Evolutionary conservation across 73 alveolate genomes (phyloP).

Genomic region (Uronychia binucleata): DNA sequence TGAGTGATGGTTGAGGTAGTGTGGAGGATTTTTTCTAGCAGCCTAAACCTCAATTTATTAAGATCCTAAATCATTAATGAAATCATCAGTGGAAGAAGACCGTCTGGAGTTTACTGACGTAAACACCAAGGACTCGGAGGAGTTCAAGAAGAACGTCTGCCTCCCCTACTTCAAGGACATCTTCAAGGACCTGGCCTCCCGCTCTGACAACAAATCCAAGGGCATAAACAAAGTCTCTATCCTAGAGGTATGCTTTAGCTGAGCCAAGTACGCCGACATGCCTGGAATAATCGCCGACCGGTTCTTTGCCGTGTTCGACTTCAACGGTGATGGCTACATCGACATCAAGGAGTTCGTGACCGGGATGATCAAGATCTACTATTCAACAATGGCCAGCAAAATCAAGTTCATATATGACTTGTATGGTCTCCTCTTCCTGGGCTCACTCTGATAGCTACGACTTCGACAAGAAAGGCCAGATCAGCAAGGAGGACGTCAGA

Average conservation of each 20-base stretch:
- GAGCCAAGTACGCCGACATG: slow-evolving; percentile 32
- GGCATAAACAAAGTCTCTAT: slow-evolving; percentile 67
- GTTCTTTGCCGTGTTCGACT: slow-evolving; percentile 78
- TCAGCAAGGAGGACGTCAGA: slow-evolving; percentile 45
- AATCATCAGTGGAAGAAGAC: too few species aligned
- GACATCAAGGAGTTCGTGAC: slow-evolving; percentile 81
- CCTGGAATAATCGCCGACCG: slow-evolving; percentile 93
- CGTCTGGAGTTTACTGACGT: background rate
- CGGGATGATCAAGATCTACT: slow-evolving; percentile 70
- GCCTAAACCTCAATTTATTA: too few species aligned
- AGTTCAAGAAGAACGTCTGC: slow-evolving; percentile 57
- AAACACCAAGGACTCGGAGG: slow-evolving; percentile 21
- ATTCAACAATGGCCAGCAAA: slow-evolving; percentile 48
- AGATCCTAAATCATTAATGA: too few species aligned
- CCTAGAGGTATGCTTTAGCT: slow-evolving; percentile 12
- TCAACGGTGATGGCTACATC: slow-evolving; percentile 72
- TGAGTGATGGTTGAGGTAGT: too few species aligned
- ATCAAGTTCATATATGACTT: slow-evolving; percentile 52
- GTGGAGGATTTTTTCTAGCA: too few species aligned
- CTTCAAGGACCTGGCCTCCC: slow-evolving; percentile 66
- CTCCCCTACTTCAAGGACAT: slow-evolving; percentile 67
- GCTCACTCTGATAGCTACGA: slow-evolving; percentile 25
- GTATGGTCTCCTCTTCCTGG: slow-evolving; percentile 11
- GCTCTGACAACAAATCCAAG: slow-evolving; percentile 68
- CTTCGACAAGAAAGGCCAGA: slow-evolving; percentile 46